These are phyloP conservation scores for Spathaspora sp. DNA, from an alignment of 1,139 yeast species.

Conservation along the genomic window DNA sequence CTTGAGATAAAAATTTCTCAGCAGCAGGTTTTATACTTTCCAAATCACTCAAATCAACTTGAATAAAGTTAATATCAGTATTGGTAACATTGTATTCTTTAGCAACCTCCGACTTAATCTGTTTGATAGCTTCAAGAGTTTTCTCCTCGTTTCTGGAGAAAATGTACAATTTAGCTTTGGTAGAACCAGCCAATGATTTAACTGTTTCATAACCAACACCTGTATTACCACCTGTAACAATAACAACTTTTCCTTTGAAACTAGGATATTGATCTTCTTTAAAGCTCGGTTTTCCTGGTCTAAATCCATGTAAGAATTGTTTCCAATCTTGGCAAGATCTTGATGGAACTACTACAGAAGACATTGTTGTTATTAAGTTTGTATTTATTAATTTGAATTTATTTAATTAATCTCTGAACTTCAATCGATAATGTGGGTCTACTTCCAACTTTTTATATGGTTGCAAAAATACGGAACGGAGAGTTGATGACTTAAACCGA, in stretches of 20 bases:
- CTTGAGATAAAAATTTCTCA: constrained; percentile 23
- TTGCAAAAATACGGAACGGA: too few species aligned
- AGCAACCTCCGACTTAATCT: constrained; percentile 21
- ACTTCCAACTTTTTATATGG: too few species aligned
- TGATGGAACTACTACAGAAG: constrained; percentile 10
- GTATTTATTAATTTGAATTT: neutral
- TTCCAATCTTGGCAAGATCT: constrained; percentile 12
- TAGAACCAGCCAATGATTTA: constrained; percentile 32
- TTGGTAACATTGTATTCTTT: constrained; percentile 13
- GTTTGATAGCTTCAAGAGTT: constrained; percentile 26
- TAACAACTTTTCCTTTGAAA: constrained; percentile 21
- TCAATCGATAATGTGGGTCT: too few species aligned
- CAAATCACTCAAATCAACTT: constrained; percentile 46
- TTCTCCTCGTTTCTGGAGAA: constrained; percentile 20
- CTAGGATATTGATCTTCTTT: constrained; percentile 16
- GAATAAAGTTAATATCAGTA: constrained; percentile 19
- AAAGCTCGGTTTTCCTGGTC: constrained; percentile 13
- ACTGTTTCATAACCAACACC: constrained; percentile 32
- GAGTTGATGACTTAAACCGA: too few species aligned
- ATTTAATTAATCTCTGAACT: too few species aligned
- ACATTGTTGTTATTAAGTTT: constrained; percentile 7
- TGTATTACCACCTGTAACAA: constrained; percentile 23
- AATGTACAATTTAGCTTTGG: constrained; percentile 33
- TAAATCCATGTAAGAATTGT: constrained; percentile 13
- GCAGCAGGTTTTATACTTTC: constrained; percentile 42